phyloP scores from a whole-genome alignment of 768 basidiomycete species.

The Tylopilus balloui region DNA sequence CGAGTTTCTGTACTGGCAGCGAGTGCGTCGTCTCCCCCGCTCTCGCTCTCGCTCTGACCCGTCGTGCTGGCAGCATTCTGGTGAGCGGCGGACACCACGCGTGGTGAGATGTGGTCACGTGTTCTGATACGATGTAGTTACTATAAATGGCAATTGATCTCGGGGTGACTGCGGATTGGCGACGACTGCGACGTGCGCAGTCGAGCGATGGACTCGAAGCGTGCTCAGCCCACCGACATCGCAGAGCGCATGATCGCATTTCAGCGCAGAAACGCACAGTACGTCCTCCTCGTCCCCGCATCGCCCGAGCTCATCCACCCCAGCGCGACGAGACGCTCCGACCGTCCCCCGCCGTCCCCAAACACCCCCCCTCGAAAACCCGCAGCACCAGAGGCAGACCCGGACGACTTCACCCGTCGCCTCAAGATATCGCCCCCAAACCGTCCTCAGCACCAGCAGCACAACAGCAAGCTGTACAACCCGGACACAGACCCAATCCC shows the following conservation, averaged over 20 bases:
- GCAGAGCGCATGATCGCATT: conserved; percentile 65
- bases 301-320: conserved; percentile 7
- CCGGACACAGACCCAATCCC: conserved; percentile 67
- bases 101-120: conserved; percentile 24
- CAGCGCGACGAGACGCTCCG: conserved; percentile 45
- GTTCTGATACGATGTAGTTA: conserved; percentile 13
- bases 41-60: not conserved
- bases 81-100: conserved; percentile 32
- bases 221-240: conserved; percentile 44
- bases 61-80: conserved; percentile 21
- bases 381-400: conserved; percentile 43
- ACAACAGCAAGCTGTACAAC: conserved; percentile 57
- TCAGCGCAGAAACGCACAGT: conserved; percentile 62
- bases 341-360: conserved; percentile 35
- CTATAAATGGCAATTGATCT: conserved; percentile 25
- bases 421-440: conserved; percentile 62
- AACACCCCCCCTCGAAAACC: conserved; percentile 30
- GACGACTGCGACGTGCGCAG: too few species aligned
- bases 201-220: conserved; percentile 30
- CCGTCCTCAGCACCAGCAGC: conserved; percentile 31
- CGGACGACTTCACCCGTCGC: conserved; percentile 67
- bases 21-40: conserved; percentile 46
- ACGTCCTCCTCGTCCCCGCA: conserved; percentile 17
- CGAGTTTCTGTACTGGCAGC: conserved; percentile 77
- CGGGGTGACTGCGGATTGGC: conserved; percentile 35